phyloP scores from a whole-genome alignment of 140 eudicot species.

The Ambrosia hybrid region DNA sequence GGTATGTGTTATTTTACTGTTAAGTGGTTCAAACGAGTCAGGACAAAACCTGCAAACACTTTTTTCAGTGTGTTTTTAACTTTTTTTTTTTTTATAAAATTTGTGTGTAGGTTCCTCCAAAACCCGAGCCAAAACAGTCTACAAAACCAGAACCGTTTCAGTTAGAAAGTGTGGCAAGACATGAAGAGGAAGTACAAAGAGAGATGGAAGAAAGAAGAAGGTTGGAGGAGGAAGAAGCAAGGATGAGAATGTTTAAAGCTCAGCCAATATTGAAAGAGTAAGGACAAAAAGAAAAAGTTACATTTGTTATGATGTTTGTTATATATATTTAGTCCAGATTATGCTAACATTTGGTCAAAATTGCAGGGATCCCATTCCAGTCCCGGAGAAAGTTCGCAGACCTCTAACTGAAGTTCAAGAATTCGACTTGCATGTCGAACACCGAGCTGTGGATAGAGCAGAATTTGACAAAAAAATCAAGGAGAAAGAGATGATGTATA shows the following conservation, averaged over 20 bases:
- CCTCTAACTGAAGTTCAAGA: constrained; percentile 89
- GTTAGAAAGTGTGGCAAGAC: constrained; percentile 81
- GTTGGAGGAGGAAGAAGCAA: constrained; percentile 79
- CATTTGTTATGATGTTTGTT: not conserved
- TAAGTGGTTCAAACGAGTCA: not conserved
- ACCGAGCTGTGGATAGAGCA: constrained; percentile 84
- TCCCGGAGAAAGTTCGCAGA: constrained; percentile 73
- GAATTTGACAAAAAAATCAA: constrained; percentile 85
- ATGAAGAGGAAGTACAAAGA: constrained; percentile 78
- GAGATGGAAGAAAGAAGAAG: constrained; percentile 83
- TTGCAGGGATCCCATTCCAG: constrained; percentile 91
- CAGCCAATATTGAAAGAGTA: constrained; percentile 88
- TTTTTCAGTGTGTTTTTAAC: not conserved
- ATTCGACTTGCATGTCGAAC: constrained; percentile 71
- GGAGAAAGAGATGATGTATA: constrained; percentile 84
- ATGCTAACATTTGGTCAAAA: constrained; percentile 10
- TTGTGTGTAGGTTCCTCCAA: constrained; percentile 72
- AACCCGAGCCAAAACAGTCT: constrained; percentile 87
- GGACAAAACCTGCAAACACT: not conserved
- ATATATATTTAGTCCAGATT: not conserved
- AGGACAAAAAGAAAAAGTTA: too few species aligned
- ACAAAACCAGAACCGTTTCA: constrained; percentile 90
- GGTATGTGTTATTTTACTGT: constrained; percentile 46
- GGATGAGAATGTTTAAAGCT: constrained; percentile 74
- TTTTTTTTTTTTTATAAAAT: not conserved